Evolutionary conservation across 352 stramenopile species (phyloP).

Genomic region (Phytophthora sp.): DNA sequence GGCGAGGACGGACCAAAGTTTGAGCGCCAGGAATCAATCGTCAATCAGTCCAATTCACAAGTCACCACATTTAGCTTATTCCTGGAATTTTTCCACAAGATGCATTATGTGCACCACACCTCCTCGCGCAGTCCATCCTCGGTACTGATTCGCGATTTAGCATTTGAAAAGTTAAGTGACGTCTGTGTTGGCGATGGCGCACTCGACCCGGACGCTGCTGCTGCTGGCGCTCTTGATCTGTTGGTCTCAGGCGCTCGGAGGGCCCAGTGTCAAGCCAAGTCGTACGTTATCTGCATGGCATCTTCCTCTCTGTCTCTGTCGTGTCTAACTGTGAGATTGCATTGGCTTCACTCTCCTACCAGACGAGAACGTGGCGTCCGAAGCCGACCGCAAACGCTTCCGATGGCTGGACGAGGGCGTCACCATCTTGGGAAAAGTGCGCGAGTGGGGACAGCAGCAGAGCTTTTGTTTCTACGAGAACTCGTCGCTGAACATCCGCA

Average conservation of each 20-base stretch:
- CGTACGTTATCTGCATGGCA: constrained; percentile 11
- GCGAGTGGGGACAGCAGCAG: constrained; percentile 64
- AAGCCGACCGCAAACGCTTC: constrained; percentile 32
- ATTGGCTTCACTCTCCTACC: constrained; percentile 7
- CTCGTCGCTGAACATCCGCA: constrained; percentile 68
- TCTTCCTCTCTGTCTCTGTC: neutral
- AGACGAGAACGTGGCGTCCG: constrained; percentile 38
- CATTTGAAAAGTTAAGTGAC: constrained; percentile 50
- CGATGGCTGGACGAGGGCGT: constrained; percentile 79
- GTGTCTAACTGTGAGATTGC: constrained; percentile 1
- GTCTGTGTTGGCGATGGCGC: constrained; percentile 29
- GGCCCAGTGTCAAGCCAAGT: neutral
- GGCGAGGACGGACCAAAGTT: too few relatives aligned
- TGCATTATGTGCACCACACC: constrained; percentile 6
- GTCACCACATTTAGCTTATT: constrained; percentile 4
- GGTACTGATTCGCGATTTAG: constrained; percentile 43
- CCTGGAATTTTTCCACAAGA: constrained; percentile 16
- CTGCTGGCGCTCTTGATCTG: constrained; percentile 22
- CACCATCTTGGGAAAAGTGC: constrained; percentile 26
- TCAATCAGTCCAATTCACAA: too few relatives aligned
- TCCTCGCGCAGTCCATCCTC: neutral
- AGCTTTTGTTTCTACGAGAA: constrained; percentile 86
- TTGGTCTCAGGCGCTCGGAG: constrained; percentile 10
- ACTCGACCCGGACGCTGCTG: constrained; percentile 29
- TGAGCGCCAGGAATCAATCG: too few relatives aligned